Conservation (phyloP, 495 filamentous ascomycete species). For the Hyphodiscus hymeniophilus region DNA sequence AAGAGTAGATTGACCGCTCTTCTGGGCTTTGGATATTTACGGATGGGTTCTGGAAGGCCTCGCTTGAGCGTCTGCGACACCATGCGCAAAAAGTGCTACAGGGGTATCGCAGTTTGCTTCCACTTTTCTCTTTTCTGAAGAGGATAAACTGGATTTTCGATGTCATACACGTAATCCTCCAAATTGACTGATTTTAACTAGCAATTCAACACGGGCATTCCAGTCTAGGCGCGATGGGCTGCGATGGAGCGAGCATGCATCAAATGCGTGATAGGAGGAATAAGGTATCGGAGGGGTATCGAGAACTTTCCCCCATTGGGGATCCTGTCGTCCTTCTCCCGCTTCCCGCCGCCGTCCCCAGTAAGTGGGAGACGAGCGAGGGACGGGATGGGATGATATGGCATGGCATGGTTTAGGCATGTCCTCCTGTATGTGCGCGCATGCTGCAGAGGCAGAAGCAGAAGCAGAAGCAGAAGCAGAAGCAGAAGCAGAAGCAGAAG, state of each 20-base stretch:
- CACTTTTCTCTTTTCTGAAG: slow-evolving; percentile 4
- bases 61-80: not conserved
- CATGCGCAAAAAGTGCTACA: not conserved
- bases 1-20: not conserved
- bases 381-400: no score
- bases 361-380: slow-evolving; percentile 23
- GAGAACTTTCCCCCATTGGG: slow-evolving; percentile 6
- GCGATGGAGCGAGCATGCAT: no score
- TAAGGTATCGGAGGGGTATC: slow-evolving; percentile 8
- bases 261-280: no score
- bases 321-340: slow-evolving; percentile 10
- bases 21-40: not conserved
- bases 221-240: slow-evolving; percentile 9
- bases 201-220: not conserved
- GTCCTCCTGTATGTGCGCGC: no score
- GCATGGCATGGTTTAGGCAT: no score
- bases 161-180: not conserved
- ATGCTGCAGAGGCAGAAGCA: no score
- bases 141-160: slow-evolving; percentile 1
- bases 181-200: not conserved
- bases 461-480: no score
- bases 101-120: slow-evolving; percentile 5
- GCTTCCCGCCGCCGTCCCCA: slow-evolving; percentile 18
- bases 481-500: not conserved
- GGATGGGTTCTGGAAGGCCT: not conserved